These are phyloP conservation scores for Fagus crenata DNA, from an alignment of 306 rosid genomes.

Conservation along the genomic window DNA sequence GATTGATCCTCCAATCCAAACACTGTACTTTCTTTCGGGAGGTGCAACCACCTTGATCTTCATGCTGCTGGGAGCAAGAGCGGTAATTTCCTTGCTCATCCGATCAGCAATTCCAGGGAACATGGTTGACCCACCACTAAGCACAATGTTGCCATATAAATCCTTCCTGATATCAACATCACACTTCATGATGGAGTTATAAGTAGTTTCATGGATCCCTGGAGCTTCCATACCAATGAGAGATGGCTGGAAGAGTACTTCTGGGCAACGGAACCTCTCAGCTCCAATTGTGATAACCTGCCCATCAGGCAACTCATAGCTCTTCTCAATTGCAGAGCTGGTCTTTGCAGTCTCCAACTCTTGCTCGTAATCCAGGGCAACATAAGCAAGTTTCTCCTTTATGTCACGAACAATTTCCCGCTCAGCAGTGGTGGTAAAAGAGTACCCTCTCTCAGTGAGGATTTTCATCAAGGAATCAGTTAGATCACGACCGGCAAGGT, in stretches of 20 bases:
- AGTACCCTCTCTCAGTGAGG: slow-evolving; percentile 74
- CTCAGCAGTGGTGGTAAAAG: slow-evolving; percentile 68
- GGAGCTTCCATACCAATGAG: slow-evolving; percentile 74
- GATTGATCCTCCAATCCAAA: slow-evolving; percentile 82
- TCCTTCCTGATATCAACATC: slow-evolving; percentile 80
- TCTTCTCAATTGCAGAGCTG: slow-evolving; percentile 68
- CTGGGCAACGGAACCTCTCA: slow-evolving; percentile 80
- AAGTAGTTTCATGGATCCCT: slow-evolving; percentile 72
- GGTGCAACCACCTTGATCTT: slow-evolving; percentile 81
- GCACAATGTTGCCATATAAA: slow-evolving; percentile 69
- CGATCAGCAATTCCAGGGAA: slow-evolving; percentile 77
- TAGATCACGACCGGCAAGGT: slow-evolving; percentile 77
- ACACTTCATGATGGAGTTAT: slow-evolving; percentile 78
- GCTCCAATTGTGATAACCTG: slow-evolving; percentile 74
- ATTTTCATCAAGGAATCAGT: slow-evolving; percentile 65
- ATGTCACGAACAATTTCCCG: slow-evolving; percentile 82
- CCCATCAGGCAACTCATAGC: slow-evolving; percentile 72
- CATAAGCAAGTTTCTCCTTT: slow-evolving; percentile 72
- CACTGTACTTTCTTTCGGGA: slow-evolving; percentile 77
- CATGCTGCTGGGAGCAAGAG: slow-evolving; percentile 84
- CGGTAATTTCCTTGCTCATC: slow-evolving; percentile 77
- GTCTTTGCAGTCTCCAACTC: slow-evolving; percentile 68
- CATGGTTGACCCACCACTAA: slow-evolving; percentile 77
- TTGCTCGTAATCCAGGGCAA: slow-evolving; percentile 70
- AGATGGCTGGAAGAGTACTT: slow-evolving; percentile 78